Evolutionary conservation across 2,329 filamentous ascomycete genomes (phyloP), one percentile per base, ranked within the genome.

Genomic region (Pseudocercospora cruenta): DNA sequence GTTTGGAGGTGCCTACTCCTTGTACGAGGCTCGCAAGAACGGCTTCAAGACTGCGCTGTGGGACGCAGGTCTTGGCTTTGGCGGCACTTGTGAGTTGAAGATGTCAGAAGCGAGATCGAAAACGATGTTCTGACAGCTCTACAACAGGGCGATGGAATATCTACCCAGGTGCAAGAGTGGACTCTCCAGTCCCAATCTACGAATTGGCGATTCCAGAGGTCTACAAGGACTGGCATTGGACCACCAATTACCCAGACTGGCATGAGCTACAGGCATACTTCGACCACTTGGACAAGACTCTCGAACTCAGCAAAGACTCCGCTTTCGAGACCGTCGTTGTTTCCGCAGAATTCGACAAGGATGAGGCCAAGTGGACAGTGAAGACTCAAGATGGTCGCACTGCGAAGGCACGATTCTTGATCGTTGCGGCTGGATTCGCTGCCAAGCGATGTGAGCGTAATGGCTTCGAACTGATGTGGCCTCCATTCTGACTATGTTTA

Each of bases 251-350:
- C 57, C 75, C 76, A 19, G 71, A 71, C 58, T 73, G 69, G 67
- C 54, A 69, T 19, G 86, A 89, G 53, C 77, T 89, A 2, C 81
- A 84, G 14, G 74, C 73, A 3, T 90, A 90, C 74, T 90, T 90
- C 71, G 82, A 87, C 16, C 84, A 87, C 58, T 82, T 87, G 19
- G 87, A 88, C 62, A 84, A 84, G 64, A 80, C 84, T 4, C 70
- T 87, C 6, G 76, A 82, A 12, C 77, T 90, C 21, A 86, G 83
- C 73, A 88, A 87, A 69, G 85, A 88, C 65, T 82, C 80, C 28
- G 78, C 82, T 0, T 88, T 88, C 74, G 83, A 87, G 64, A 86
- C 84, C 0, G 81, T 84, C 2, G 86, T 88, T 3, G 77, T 82
- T 0, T 80, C 81, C 9, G 85, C 83, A 8, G 79, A 82, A 2